Evolutionary conservation across 192 early-diverging fungal genomes (phyloP).

Genomic region (Coemansia sp.): DNA sequence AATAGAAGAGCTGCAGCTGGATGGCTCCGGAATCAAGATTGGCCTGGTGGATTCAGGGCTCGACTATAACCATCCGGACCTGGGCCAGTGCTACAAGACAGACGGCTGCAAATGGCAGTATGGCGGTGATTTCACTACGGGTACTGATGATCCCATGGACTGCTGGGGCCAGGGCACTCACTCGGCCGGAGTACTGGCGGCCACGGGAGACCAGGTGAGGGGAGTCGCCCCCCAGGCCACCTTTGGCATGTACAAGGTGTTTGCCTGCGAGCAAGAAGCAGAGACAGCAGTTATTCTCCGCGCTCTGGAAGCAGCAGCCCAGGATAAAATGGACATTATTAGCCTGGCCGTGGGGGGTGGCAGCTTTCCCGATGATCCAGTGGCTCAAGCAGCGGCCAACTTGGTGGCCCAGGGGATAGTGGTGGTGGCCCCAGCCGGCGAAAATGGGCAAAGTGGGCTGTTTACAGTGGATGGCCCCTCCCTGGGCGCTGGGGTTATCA

Average conservation of each 20-base stretch:
- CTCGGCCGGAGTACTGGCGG: conserved; percentile 57
- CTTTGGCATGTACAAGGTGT: conserved; percentile 60
- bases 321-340: conserved; percentile 53
- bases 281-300: conserved; percentile 47
- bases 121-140: conserved; percentile 60
- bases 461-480: conserved; percentile 51
- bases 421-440: conserved; percentile 68
- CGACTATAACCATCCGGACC: conserved; percentile 58
- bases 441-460: conserved; percentile 60
- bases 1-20: conserved; percentile 41
- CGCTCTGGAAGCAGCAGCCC: conserved; percentile 51
- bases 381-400: conserved; percentile 41
- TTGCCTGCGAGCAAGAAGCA: conserved; percentile 49
- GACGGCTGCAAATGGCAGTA: conserved; percentile 50
- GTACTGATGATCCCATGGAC: conserved; percentile 47
- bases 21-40: conserved; percentile 59
- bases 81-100: conserved; percentile 62
- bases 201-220: conserved; percentile 23
- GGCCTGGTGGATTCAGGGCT: conserved; percentile 65
- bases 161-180: conserved; percentile 67
- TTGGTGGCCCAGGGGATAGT: conserved; percentile 49
- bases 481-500: conserved; percentile 49
- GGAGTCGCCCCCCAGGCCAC: conserved; percentile 63
- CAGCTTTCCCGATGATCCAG: conserved; percentile 52
- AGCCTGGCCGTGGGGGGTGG: conserved; percentile 61